phyloP scores from a whole-genome alignment of 371 early-diverging fungal species.

The Syncephalastrum sp. region DNA sequence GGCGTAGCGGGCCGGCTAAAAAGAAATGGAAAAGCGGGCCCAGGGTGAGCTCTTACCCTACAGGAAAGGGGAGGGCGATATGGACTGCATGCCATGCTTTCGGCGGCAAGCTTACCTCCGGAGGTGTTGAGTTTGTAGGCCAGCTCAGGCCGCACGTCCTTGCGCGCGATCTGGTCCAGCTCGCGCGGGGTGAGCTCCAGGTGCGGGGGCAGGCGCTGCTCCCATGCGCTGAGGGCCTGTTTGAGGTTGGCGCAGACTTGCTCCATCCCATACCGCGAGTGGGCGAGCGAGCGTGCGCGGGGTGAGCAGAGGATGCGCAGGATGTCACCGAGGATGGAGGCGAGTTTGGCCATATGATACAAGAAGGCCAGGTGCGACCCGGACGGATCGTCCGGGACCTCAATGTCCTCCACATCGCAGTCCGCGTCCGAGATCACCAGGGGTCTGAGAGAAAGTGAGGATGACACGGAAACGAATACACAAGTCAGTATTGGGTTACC shows the following conservation, averaged over 20 bases:
- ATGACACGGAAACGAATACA: too few relatives aligned
- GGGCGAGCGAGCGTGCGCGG: slow-evolving; percentile 21
- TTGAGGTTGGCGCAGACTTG: slow-evolving; percentile 22
- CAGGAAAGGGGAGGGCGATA: too few relatives aligned
- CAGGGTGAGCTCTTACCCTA: too few relatives aligned
- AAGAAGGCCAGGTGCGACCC: slow-evolving; percentile 10
- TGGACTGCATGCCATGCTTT: too few relatives aligned
- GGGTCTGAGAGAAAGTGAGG: slow-evolving; percentile 20
- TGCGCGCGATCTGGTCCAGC: slow-evolving; percentile 12
- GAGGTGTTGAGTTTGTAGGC: slow-evolving; percentile 21
- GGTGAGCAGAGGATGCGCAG: slow-evolving; percentile 34
- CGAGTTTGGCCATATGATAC: slow-evolving; percentile 23
- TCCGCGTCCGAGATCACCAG: slow-evolving; percentile 42
- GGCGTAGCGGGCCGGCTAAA: slow-evolving; percentile 26
- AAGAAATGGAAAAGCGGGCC: neutral
- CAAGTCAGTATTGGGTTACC: too few relatives aligned
- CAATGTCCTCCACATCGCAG: slow-evolving; percentile 38
- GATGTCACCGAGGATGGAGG: slow-evolving; percentile 35
- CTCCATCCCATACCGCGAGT: slow-evolving; percentile 21
- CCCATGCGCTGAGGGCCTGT: slow-evolving; percentile 28
- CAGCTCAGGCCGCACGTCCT: slow-evolving; percentile 14
- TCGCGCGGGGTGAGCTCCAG: slow-evolving; percentile 21
- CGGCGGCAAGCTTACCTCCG: slow-evolving; percentile 21
- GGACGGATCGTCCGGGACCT: neutral
- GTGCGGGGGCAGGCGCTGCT: slow-evolving; percentile 19